Evolutionary conservation across 441 rosid genomes (phyloP), one percentile per base, ranked within the genome.

Genomic region (Jatropha podagrica): DNA sequence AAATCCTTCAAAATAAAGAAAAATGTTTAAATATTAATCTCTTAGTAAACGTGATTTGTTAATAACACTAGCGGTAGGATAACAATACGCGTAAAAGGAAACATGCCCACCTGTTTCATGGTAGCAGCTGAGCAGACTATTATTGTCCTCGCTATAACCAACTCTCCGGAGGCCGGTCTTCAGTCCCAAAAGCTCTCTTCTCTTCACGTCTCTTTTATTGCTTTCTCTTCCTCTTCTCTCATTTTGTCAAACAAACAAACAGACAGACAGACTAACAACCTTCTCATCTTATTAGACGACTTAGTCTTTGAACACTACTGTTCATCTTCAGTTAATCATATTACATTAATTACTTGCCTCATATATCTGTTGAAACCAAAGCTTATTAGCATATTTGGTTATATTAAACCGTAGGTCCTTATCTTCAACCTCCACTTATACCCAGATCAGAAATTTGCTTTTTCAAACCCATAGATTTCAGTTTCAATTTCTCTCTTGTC

Each of bases 121-220:
- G 69, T 51, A 49, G 79, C 67, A 61, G 72, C 46, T 26, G 51
- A 55, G 32, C 26, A 18, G 62, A 65, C 41, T 69, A 17, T 7
- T 17, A 54, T 54, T 54, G 20, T 54, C 58, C 18, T 54, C 27
- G 42, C 55, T 56, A 55, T 20, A 69, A 54, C 56, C 3, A 56
- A 77, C 74, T 48, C 81, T 68, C 56, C 55, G 1, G n/a, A 49
- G 67, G 32, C 77, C 69, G 72, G 58, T 71, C 80, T 67, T 62
- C 18, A 46, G 74, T 66, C 68, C 85, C 69, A 18, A 81, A 79
- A 74, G 32, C 32, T 32, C 32, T 32, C 15, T 49, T 76, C 84
- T 74, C 81, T 14, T 17, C 82, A 63, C 65, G 55, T 63, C 75
- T 42, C 40, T 49, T 27, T 52, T 32, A 32, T 32, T 32, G 32